phyloP scores from a whole-genome alignment of 2,329 filamentous ascomycete genomes.

The Fusarium brevicatenulatum region DNA sequence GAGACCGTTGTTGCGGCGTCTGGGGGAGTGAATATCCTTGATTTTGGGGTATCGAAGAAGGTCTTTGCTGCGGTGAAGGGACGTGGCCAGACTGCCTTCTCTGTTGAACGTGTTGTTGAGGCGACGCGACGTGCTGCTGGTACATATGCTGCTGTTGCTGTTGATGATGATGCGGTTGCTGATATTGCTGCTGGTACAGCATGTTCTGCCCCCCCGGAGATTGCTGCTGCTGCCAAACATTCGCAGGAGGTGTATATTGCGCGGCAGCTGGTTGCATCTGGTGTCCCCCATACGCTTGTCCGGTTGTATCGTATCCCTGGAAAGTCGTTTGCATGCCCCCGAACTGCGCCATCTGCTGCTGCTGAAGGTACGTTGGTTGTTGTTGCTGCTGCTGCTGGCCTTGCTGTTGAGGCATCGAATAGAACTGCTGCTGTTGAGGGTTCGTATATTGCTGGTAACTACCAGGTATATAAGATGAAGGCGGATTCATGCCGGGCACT shows the following conservation, averaged over 20 bases:
- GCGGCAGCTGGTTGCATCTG: slow-evolving; percentile 40
- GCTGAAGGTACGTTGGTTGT: slow-evolving; percentile 41
- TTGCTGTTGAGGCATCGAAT: slow-evolving; percentile 38
- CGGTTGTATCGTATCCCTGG: slow-evolving; percentile 39
- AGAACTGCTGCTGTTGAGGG: slow-evolving; percentile 43
- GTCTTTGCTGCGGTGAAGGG: slow-evolving; percentile 38
- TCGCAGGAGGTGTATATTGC: slow-evolving; percentile 42
- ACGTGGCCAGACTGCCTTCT: slow-evolving; percentile 27
- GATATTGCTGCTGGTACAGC: slow-evolving; percentile 46
- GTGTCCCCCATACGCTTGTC: slow-evolving; percentile 31
- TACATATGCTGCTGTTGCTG: slow-evolving; percentile 40
- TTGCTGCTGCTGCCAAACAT: slow-evolving; percentile 50
- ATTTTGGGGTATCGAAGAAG: slow-evolving; percentile 35
- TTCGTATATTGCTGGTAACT: slow-evolving; percentile 44
- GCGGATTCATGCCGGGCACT: slow-evolving; percentile 35
- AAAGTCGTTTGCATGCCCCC: slow-evolving; percentile 38
- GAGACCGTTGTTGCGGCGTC: slow-evolving; percentile 29
- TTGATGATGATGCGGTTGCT: slow-evolving; percentile 47
- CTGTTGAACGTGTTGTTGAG: slow-evolving; percentile 35
- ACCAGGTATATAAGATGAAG: slow-evolving; percentile 32
- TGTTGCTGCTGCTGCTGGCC: slow-evolving; percentile 33
- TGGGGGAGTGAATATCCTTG: slow-evolving; percentile 38
- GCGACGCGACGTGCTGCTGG: slow-evolving; percentile 44
- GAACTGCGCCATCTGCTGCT: slow-evolving; percentile 42
- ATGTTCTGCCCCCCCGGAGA: slow-evolving; percentile 39